These are phyloP conservation scores for Scheffersomyces stipitis DNA, from an alignment of 805 yeast species.

Conservation along the genomic window DNA sequence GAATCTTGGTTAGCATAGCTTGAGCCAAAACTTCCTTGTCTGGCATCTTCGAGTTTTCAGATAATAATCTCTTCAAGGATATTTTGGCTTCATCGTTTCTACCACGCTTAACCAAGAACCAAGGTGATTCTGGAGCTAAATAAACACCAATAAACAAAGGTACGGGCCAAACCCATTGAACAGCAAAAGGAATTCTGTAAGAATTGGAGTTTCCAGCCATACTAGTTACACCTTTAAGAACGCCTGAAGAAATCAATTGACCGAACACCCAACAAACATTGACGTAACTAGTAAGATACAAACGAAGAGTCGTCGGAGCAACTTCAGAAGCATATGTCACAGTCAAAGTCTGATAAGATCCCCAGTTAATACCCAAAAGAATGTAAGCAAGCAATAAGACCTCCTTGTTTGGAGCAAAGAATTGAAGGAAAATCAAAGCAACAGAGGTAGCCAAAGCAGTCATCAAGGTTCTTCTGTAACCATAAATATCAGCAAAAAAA, in stretches of 20 bases:
- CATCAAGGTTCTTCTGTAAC: slow-evolving; percentile 43
- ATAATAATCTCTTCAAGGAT: slow-evolving; percentile 35
- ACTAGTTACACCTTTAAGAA: slow-evolving; percentile 37
- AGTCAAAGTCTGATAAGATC: slow-evolving; percentile 52
- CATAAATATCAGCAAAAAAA: slow-evolving; percentile 42
- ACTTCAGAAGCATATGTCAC: slow-evolving; percentile 60
- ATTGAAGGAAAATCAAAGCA: slow-evolving; percentile 46
- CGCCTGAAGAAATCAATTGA: slow-evolving; percentile 54
- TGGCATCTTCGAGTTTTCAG: slow-evolving; percentile 31
- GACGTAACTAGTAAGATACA: slow-evolving; percentile 48
- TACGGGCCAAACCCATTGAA: slow-evolving; percentile 41
- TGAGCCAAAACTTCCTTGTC: slow-evolving; percentile 33
- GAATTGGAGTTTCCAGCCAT: slow-evolving; percentile 27
- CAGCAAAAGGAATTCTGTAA: slow-evolving; percentile 46
- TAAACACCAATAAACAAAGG: slow-evolving; percentile 35
- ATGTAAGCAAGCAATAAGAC: slow-evolving; percentile 44
- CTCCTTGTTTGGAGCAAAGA: slow-evolving; percentile 43
- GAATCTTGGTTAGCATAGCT: slow-evolving; percentile 45
- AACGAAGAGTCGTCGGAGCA: slow-evolving; percentile 51
- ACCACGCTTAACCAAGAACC: slow-evolving; percentile 43
- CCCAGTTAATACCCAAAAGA: slow-evolving; percentile 52
- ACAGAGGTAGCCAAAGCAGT: slow-evolving; percentile 25
- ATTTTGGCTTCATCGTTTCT: slow-evolving; percentile 39
- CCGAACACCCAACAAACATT: slow-evolving; percentile 59
- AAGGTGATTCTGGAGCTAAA: slow-evolving; percentile 48